phyloP scores from a whole-genome alignment of 2,329 filamentous ascomycete species.

The Ophiostoma quercus region DNA sequence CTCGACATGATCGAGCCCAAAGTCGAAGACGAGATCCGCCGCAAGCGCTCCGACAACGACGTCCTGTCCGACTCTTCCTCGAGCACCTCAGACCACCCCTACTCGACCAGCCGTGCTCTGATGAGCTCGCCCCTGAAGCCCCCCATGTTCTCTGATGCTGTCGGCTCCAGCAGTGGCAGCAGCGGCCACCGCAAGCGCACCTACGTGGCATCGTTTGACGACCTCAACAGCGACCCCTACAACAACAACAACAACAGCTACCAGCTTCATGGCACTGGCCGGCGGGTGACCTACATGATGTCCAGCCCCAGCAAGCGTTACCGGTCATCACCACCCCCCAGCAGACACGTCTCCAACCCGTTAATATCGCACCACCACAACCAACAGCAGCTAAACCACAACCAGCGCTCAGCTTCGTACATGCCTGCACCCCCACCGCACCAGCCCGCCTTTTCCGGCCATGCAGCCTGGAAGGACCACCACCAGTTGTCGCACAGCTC shows the following conservation, averaged over 20 bases:
- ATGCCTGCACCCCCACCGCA: slow-evolving; percentile 28
- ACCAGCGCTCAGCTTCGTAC: slow-evolving; percentile 55
- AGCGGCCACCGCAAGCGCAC: slow-evolving; percentile 61
- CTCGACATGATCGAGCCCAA: slow-evolving; percentile 81
- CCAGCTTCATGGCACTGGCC: slow-evolving; percentile 25
- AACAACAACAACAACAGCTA: slow-evolving; percentile 17
- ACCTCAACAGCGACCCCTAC: slow-evolving; percentile 30
- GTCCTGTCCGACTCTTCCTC: slow-evolving; percentile 83
- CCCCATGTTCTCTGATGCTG: slow-evolving; percentile 76
- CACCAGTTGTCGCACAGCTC: slow-evolving; percentile 80
- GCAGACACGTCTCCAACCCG: slow-evolving; percentile 64
- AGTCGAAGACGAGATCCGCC: slow-evolving; percentile 71
- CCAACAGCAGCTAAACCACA: neutral
- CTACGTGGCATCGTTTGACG: slow-evolving; percentile 55
- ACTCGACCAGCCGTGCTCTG: slow-evolving; percentile 56
- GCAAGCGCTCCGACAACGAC: slow-evolving; percentile 66
- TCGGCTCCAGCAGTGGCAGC: slow-evolving; percentile 65
- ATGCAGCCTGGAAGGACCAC: slow-evolving; percentile 71
- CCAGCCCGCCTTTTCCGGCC: slow-evolving; percentile 33
- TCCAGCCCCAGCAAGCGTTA: slow-evolving; percentile 64
- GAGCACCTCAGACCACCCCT: slow-evolving; percentile 70
- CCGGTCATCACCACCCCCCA: slow-evolving; percentile 56
- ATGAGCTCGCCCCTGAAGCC: slow-evolving; percentile 83
- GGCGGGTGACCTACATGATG: slow-evolving; percentile 29
- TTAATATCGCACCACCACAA: slow-evolving; percentile 44